Conservation (phyloP, 176 grass and related monocot genomes). For the Carex littledalei region DNA sequence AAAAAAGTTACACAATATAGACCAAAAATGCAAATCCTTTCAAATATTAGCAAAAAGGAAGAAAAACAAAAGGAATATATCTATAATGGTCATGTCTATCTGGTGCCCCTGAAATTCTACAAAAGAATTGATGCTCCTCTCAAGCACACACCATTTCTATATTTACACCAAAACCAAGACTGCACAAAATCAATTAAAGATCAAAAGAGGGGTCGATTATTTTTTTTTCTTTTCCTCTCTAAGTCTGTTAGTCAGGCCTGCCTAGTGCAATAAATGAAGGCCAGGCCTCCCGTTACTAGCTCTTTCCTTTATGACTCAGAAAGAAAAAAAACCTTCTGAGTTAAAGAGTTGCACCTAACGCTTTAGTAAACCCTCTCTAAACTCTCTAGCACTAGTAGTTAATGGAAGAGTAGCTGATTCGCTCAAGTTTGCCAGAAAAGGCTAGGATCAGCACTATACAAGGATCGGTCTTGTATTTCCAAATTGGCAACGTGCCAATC, state of each 20-base stretch:
- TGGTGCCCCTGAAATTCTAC: slow-evolving; percentile 26
- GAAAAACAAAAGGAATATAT: slow-evolving; percentile 11
- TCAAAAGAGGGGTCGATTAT: neutral
- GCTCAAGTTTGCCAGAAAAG: slow-evolving; percentile 95
- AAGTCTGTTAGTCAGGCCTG: slow-evolving; percentile 29
- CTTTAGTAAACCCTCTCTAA: slow-evolving; percentile 20
- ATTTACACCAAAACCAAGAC: slow-evolving; percentile 30
- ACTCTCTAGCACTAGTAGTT: slow-evolving; percentile 8
- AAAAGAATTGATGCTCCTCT: slow-evolving; percentile 23
- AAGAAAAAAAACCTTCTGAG: slow-evolving; percentile 35
- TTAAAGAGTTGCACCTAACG: slow-evolving; percentile 22
- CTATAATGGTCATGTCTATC: slow-evolving; percentile 25
- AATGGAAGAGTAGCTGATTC: slow-evolving; percentile 15
- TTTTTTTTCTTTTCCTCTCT: neutral
- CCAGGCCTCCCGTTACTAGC: neutral
- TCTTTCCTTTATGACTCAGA: slow-evolving; percentile 17
- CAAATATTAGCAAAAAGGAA: slow-evolving; percentile 10
- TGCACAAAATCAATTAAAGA: slow-evolving; percentile 21
- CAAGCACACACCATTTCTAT: slow-evolving; percentile 29
- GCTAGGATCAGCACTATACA: slow-evolving; percentile 87
- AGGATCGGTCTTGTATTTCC: slow-evolving; percentile 88
- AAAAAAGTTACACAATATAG: neutral
- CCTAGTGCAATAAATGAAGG: slow-evolving; percentile 23
- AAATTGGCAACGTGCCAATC: slow-evolving; percentile 99
- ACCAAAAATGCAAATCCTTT: slow-evolving; percentile 23